Base-by-base conservation (phyloP, 805 yeast genomes). In the Pichia rugopelliculosa region DNA sequence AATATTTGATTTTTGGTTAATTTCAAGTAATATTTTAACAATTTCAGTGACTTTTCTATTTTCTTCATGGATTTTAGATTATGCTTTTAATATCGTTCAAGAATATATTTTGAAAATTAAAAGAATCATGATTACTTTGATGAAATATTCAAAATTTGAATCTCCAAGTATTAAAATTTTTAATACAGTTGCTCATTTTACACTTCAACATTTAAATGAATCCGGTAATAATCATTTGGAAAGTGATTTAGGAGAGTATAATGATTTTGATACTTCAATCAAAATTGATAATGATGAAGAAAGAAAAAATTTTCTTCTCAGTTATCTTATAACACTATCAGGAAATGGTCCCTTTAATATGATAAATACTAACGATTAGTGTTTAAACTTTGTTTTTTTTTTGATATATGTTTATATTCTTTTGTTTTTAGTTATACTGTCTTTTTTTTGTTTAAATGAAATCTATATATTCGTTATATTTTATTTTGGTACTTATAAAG, bases 1-100 rank as follows among this genome's bases (percentile, higher is more conserved):
- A n/a, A 20, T 42, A 21, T 23, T 39, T n/a, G 41, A 36, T 38
- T 41, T 33, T 21, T 47, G 37, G 50, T 30, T 26, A 17, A n/a
- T 27, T 30, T 41, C 42, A 25, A 11, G 36, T 26, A 45, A 33
- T 13, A 24, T 27, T 27, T 17, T 25, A 42, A 45, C 44, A 18
- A 44, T 39, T 23, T 17, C 40, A 20, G 41, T 33, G n/a, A 42
- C 44, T 2, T 42, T 27, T 37, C 34, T 30, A 17, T 44, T 40
- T 46, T n/a, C 37, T 21, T 21, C 37, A 10, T 37, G 41, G 41
- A 23, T 27, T 22, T 24, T 44, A 18, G n/a, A 30, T 21, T 11
- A 36, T 20, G 37, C 24, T 20, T 34, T 43, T 4, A 41, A 5
- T 9, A 24, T 34, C 4, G 34, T 37, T 12, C 20, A 42, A 30